Conservation (phyloP, 257 asterid genomes). For the Nicotiana paniculata region DNA sequence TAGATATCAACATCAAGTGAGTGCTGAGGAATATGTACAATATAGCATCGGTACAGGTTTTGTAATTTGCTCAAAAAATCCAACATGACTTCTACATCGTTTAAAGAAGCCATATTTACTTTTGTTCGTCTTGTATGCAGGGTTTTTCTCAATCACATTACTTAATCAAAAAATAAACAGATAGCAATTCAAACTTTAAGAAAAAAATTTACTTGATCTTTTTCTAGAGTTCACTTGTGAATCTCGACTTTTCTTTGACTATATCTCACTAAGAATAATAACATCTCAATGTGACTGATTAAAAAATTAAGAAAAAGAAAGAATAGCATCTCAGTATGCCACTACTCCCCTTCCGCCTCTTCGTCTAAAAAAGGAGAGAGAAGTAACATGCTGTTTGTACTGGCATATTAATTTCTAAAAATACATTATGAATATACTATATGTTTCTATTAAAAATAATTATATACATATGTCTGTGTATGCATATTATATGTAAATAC, state of each 20-base stretch:
- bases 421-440: background rate
- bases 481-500: too few species aligned
- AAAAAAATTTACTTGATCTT: background rate
- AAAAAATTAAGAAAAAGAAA: too few species aligned
- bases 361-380: background rate
- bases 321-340: background rate
- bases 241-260: background rate
- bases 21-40: too few species aligned
- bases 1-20: too few species aligned
- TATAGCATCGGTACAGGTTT: too few species aligned
- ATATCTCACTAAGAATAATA: background rate
- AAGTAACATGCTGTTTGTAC: background rate
- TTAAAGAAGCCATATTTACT: background rate
- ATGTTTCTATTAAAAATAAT: too few species aligned
- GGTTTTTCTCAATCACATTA: background rate
- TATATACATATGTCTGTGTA: too few species aligned
- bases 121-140: background rate
- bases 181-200: background rate
- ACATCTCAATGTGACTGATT: background rate
- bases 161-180: background rate
- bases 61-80: too few species aligned
- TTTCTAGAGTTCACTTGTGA: background rate
- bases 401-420: background rate
- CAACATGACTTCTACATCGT: too few species aligned
- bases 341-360: background rate